Base-by-base conservation (phyloP, 1,139 yeast species). In the Geotrichum fermentans region DNA sequence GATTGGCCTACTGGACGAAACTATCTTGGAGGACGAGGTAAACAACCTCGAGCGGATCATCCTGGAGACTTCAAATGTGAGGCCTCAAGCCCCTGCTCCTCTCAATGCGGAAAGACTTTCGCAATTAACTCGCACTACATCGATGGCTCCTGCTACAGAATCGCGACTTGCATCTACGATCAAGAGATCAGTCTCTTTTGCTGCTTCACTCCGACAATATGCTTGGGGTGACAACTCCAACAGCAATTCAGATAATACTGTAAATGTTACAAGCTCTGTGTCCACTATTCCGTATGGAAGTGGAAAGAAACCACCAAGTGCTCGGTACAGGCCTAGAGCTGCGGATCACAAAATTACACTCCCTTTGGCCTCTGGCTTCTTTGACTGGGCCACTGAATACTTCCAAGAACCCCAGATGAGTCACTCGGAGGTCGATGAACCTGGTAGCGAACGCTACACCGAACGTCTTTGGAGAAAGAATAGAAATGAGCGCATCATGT, bases 391-490 rank as follows among this genome's bases (percentile, higher is more conserved):
- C 60, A 74, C 86, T 55, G 98, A 92, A 63, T 90, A 89, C 62
- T 92, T 90, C 69, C 96, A 90, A 61, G 97, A 90, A 62, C 97
- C 99, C 0, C 97, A 92, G 63, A 85, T 92, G 84, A 81, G 88
- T 16, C 82, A 80, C 55, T 78, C 80, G 51, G 97, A 92, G 60
- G 72, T 81, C 17, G 97, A 92, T 58, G 96, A 90, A 62, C 95
- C 96, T 0, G 98, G 97, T 0, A 86, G 96, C 51, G 80, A 83
- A 54, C 92, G 88, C 55, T 87, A 88, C 60, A 80, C 86, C 32
- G 83, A 80, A 58, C 74, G 96, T 52, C 70, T 86, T 30, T 92
- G 97, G 97, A 77, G 97, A 58, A 75, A 95, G 55, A 85, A 85
- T 60, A 75, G 98, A 56, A 92, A 92, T 63, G 98, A 92, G 62